Conservation (phyloP, 306 rosid species). For the Aeschynomene evenia region DNA sequence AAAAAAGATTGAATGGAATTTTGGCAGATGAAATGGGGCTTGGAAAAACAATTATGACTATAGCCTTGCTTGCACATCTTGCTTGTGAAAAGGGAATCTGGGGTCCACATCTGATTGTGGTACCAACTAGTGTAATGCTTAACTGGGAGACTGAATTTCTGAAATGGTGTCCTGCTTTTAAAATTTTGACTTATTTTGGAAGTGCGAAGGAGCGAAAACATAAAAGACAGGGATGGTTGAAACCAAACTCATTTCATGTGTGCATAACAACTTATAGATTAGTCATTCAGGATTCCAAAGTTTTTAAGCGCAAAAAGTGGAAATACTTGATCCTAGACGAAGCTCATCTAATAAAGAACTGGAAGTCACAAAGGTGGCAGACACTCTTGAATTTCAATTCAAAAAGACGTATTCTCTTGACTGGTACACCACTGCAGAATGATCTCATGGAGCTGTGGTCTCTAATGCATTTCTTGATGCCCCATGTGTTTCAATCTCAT, state of each 20-base stretch:
- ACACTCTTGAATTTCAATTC: slow-evolving; percentile 96
- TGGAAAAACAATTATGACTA: slow-evolving; percentile 98
- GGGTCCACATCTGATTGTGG: slow-evolving; percentile 99
- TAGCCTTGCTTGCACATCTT: slow-evolving; percentile 92
- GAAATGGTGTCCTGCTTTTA: slow-evolving; percentile 98
- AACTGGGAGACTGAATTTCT: slow-evolving; percentile 99
- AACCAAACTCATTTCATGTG: slow-evolving; percentile 90
- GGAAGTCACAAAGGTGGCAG: slow-evolving; percentile 99
- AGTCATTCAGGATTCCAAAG: slow-evolving; percentile 95
- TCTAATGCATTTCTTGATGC: slow-evolving; percentile 99
- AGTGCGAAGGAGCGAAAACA: slow-evolving; percentile 91
- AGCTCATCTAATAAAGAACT: slow-evolving; percentile 96
- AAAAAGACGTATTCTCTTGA: slow-evolving; percentile 86
- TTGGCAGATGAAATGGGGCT: slow-evolving; percentile 98
- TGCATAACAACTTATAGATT: slow-evolving; percentile 97
- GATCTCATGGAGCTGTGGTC: slow-evolving; percentile 99
- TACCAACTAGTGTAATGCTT: slow-evolving; percentile 99
- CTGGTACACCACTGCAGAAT: slow-evolving; percentile 96
- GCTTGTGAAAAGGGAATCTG: slow-evolving; percentile 98
- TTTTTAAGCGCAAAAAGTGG: slow-evolving; percentile 99
- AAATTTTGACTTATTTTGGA: slow-evolving; percentile 91
- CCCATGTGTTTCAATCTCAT: slow-evolving; percentile 96
- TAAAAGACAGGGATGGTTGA: slow-evolving; percentile 96
- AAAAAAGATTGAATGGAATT: slow-evolving; percentile 92
- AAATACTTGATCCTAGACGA: slow-evolving; percentile 96